Evolutionary conservation across 139 green algal genomes (phyloP), one percentile per base, ranked within the genome.

Genomic region (Chlamydomonas sp.): DNA sequence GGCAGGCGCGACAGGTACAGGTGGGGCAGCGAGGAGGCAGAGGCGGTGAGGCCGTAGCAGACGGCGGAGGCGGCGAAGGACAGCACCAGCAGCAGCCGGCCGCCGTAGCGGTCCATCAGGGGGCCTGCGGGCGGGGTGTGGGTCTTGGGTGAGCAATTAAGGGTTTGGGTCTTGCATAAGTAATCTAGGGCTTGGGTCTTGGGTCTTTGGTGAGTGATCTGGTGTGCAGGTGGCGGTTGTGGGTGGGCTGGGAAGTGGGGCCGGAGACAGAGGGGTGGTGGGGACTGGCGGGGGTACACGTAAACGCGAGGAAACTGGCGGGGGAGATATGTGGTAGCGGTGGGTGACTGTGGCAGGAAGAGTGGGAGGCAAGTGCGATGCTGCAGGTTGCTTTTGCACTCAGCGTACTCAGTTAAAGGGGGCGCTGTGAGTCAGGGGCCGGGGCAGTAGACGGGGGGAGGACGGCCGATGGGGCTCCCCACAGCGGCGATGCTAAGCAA

Each of bases 1-100:
- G 59, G 68, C 16, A 77, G 67, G 49, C 88, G 79, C 58, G 73
- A 80, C 8, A 88, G 63, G 81, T 92, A 94, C 58, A 94, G 76
- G 68, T 84, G 31, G 62, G 61, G 49, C 57, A 94, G 74, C 8
- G 17, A 81, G 57, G 75, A 83, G 20, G 91, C 86, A n/a, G 74
- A 78, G 72, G 91, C 91, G 63, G 89, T 94, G 57, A 94, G 63
- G n/a, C 16, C 60, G 64, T 92, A 92, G 60, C 73, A 84, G 0
- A 80, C 73, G 57, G 78, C 69, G 66, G 77, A 88, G 49, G 88
- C 85, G 12, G 62, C 49, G 67, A 94, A 92, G 0, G 86, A 92
- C 6, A 92, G 60, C 31, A 91, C 69, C 60, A 94, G 67, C 72
- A 94, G 86, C 60, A 78, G 67, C 4, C 87, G 85, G 2, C 86